These are phyloP conservation scores for Lentinula guzmanii DNA, from an alignment of 768 basidiomycete species.

Conservation along the genomic window DNA sequence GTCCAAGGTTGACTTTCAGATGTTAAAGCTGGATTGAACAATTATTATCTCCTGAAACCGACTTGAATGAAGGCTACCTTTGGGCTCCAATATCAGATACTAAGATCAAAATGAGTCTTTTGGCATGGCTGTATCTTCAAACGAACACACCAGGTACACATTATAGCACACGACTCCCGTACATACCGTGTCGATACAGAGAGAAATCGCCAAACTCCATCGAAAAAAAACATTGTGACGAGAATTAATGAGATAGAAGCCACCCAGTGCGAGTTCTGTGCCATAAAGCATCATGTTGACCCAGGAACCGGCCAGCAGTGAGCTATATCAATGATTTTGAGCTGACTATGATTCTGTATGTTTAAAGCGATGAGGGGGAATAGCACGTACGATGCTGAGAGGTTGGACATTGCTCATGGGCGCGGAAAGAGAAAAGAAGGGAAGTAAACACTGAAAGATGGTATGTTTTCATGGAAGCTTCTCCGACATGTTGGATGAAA, in stretches of 20 bases:
- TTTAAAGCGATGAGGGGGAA: background rate
- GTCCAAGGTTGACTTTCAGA: background rate
- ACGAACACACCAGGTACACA: background rate
- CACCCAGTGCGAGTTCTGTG: background rate
- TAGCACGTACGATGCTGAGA: background rate
- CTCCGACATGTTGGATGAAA: background rate
- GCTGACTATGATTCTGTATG: background rate
- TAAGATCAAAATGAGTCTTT: background rate
- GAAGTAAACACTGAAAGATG: background rate
- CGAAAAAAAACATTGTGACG: background rate
- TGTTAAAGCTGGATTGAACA: background rate
- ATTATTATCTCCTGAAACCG: background rate
- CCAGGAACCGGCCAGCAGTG: slow-evolving; percentile 1
- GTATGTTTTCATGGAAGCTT: background rate
- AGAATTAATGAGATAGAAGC: slow-evolving; percentile 1
- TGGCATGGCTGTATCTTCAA: background rate
- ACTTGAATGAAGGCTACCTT: background rate
- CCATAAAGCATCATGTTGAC: slow-evolving; percentile 4
- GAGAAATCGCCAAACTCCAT: background rate
- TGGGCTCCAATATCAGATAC: background rate
- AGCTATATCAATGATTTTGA: background rate
- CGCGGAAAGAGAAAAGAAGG: background rate
- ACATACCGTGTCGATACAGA: slow-evolving; percentile 1
- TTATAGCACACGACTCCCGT: background rate
- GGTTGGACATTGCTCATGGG: slow-evolving; percentile 2